Percentiles rank a stretch among this genome's conserved stretches.
Conservation (phyloP, 495 filamentous ascomycete genomes). For the Aspergillus indologenus region DNA sequence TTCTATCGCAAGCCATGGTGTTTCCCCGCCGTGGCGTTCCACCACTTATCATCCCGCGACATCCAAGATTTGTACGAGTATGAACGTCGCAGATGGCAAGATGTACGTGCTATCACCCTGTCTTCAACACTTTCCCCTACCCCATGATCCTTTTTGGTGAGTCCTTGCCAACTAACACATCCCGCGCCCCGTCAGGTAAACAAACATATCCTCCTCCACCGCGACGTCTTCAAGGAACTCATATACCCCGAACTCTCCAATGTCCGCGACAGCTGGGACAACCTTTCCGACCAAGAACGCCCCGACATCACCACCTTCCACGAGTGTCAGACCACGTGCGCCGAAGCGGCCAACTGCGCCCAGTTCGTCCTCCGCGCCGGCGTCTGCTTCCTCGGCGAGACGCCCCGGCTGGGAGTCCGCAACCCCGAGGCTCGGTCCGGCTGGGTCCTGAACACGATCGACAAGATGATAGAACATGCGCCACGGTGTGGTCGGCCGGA, state of each 20-base stretch:
- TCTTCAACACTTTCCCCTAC: not conserved
- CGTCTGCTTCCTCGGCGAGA: slow-evolving; percentile 33
- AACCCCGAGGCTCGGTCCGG: slow-evolving; percentile 31
- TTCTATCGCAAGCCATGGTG: slow-evolving; percentile 52
- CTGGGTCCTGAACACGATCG: slow-evolving; percentile 35
- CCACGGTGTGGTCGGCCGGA: slow-evolving; percentile 33
- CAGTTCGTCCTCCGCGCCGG: slow-evolving; percentile 37
- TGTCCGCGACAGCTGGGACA: slow-evolving; percentile 43
- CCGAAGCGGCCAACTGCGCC: slow-evolving; percentile 25
- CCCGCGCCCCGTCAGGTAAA: slow-evolving; percentile 22
- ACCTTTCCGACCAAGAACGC: slow-evolving; percentile 39
- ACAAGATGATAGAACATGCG: slow-evolving; percentile 29
- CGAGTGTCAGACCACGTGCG: slow-evolving; percentile 37
- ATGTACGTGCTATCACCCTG: slow-evolving; percentile 26
- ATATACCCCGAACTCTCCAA: slow-evolving; percentile 37
- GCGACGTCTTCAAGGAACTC: slow-evolving; percentile 44
- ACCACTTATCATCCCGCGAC: slow-evolving; percentile 44
- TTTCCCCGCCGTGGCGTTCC: slow-evolving; percentile 53
- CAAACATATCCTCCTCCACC: slow-evolving; percentile 38
- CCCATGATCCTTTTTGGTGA: not conserved
- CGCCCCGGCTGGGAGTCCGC: slow-evolving; percentile 33
- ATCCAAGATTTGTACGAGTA: slow-evolving; percentile 41
- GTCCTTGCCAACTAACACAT: not conserved
- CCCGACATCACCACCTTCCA: slow-evolving; percentile 28
- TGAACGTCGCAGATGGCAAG: slow-evolving; percentile 37